These are phyloP conservation scores for Silene noctiflora DNA, from an alignment of 179 eudicot species.

Conservation along the genomic window DNA sequence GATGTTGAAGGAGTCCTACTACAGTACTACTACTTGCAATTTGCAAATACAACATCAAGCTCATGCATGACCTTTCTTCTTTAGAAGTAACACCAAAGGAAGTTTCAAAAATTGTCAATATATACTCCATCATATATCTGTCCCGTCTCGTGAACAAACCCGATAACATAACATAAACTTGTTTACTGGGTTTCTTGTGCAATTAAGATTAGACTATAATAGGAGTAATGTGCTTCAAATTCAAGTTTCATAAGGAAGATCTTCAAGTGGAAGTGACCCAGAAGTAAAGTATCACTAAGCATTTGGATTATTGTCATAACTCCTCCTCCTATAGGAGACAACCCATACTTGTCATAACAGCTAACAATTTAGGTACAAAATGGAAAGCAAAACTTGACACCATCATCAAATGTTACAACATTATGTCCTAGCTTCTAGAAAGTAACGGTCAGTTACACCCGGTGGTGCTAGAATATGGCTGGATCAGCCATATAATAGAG, in stretches of 20 bases:
- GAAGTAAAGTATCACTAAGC: constrained; percentile 11
- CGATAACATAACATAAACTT: neutral
- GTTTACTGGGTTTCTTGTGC: neutral
- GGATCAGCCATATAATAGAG: too few species aligned
- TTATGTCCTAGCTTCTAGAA: too few species aligned
- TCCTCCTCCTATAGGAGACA: too few species aligned
- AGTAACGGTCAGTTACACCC: too few species aligned
- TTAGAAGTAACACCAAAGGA: constrained; percentile 10
- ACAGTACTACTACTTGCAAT: too few species aligned
- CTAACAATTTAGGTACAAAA: constrained; percentile 7
- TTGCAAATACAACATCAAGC: neutral
- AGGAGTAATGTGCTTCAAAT: neutral
- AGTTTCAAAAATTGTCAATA: constrained; percentile 10
- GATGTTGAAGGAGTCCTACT: constrained; percentile 10
- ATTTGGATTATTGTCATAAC: neutral
- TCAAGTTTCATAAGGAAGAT: constrained; percentile 14
- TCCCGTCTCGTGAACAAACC: constrained; percentile 2
- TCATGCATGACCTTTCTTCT: neutral
- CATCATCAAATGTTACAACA: too few species aligned
- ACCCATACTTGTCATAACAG: constrained; percentile 12
- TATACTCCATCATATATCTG: neutral
- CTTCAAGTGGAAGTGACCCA: constrained; percentile 13
- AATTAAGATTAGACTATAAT: neutral
- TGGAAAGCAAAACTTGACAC: neutral
- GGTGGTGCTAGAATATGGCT: too few species aligned